Evolutionary conservation across 352 stramenopile species (phyloP).

Genomic region (Globisporangium mamillatum): DNA sequence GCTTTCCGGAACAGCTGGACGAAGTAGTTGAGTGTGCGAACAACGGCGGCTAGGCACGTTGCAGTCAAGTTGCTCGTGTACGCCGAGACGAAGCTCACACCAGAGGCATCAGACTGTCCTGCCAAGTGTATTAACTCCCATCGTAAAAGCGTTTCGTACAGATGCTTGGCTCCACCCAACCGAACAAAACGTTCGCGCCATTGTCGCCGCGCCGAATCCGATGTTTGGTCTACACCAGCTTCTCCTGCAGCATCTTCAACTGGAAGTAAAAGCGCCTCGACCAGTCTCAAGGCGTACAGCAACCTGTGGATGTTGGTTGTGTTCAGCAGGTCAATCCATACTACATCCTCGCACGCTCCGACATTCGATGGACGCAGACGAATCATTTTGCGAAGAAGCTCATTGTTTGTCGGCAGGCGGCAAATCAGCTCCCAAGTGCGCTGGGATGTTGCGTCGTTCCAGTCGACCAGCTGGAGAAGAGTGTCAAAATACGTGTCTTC

Average conservation of each 20-base stretch:
- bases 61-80: constrained; percentile 38
- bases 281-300: constrained; percentile 60
- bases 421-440: constrained; percentile 76
- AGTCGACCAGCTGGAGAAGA: constrained; percentile 61
- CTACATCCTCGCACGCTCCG: constrained; percentile 17
- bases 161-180: constrained; percentile 44
- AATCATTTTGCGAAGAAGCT: constrained; percentile 64
- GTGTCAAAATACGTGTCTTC: constrained; percentile 47
- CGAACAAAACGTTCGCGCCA: constrained; percentile 80
- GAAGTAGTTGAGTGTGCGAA: constrained; percentile 45
- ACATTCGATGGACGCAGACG: constrained; percentile 28
- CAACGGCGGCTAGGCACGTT: constrained; percentile 53
- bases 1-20: constrained; percentile 23
- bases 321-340: constrained; percentile 52
- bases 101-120: neutral
- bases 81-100: neutral
- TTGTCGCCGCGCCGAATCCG: constrained; percentile 51
- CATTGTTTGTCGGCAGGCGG: constrained; percentile 63
- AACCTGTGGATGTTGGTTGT: constrained; percentile 46
- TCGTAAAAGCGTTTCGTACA: constrained; percentile 38
- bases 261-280: constrained; percentile 68
- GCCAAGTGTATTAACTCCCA: constrained; percentile 19
- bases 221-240: neutral
- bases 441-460: constrained; percentile 43
- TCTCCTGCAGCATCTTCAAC: constrained; percentile 11